These are phyloP conservation scores for Ceratobasidium sp. DNA, from an alignment of 1,284 basidiomycete species.

Conservation along the genomic window DNA sequence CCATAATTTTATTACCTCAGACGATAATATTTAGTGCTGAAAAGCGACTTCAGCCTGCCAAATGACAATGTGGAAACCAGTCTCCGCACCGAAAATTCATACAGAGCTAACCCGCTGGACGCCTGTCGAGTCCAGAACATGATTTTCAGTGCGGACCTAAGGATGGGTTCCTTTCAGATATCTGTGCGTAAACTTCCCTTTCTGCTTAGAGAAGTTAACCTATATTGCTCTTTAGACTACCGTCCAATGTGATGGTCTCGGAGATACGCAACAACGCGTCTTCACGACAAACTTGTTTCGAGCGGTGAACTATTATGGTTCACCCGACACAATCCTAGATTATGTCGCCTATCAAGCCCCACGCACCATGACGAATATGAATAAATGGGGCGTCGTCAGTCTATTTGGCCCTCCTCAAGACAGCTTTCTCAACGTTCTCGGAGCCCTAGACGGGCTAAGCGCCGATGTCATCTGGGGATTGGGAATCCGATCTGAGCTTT, in stretches of 20 bases:
- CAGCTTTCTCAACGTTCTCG: constrained; percentile 9
- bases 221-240: no score
- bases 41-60: background rate
- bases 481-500: background rate
- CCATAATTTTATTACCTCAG: no score
- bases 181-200: background rate
- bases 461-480: background rate
- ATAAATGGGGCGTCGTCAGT: background rate
- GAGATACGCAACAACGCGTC: no score
- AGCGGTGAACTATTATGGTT: no score
- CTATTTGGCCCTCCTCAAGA: background rate
- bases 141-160: constrained; percentile 6
- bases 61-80: background rate
- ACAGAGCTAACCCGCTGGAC: constrained; percentile 19
- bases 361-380: background rate
- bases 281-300: no score
- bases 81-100: background rate
- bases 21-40: no score
- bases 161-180: background rate
- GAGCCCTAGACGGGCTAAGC: background rate
- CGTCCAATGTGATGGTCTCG: no score
- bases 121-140: constrained; percentile 19
- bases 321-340: background rate
- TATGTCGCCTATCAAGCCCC: constrained; percentile 15
- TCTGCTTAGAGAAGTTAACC: no score